These are phyloP conservation scores for Aspergillus wentii DNA, from an alignment of 495 filamentous ascomycete species.

Conservation along the genomic window DNA sequence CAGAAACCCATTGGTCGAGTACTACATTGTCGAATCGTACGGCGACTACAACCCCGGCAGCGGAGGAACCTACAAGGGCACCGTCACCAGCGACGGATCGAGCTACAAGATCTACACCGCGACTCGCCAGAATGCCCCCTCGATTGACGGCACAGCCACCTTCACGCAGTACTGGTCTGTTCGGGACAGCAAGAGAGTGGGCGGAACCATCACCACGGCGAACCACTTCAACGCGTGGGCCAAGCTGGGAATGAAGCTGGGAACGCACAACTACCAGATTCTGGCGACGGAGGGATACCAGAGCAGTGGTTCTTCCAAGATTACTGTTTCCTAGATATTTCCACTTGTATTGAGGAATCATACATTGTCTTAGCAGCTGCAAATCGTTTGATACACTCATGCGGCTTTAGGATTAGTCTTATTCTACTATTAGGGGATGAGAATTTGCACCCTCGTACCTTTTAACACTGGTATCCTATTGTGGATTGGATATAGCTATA, in stretches of 20 bases:
- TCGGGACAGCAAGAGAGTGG: slow-evolving; percentile 45
- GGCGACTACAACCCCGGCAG: slow-evolving; percentile 49
- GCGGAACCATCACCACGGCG: slow-evolving; percentile 46
- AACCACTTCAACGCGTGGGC: slow-evolving; percentile 66
- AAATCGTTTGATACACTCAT: too few species aligned
- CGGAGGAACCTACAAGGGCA: slow-evolving; percentile 45
- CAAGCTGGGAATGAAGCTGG: slow-evolving; percentile 40
- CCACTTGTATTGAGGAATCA: too few species aligned
- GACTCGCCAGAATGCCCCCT: slow-evolving; percentile 54
- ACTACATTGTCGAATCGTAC: slow-evolving; percentile 60
- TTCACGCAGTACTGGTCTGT: slow-evolving; percentile 62
- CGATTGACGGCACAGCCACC: slow-evolving; percentile 53
- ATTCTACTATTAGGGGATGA: too few species aligned
- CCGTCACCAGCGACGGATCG: slow-evolving; percentile 52
- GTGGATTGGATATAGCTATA: too few species aligned
- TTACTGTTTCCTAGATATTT: slow-evolving; percentile 41
- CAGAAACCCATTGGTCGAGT: slow-evolving; percentile 55
- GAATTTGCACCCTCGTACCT: too few species aligned
- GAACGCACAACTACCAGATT: slow-evolving; percentile 56
- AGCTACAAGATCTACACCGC: slow-evolving; percentile 62
- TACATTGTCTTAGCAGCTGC: too few species aligned
- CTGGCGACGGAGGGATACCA: slow-evolving; percentile 56
- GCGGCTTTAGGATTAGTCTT: too few species aligned
- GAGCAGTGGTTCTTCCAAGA: slow-evolving; percentile 45
- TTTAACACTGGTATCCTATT: too few species aligned